Evolutionary conservation across 75 land plant genomes (phyloP), one percentile per base, ranked within the genome.

Genomic region (Ceratopteris richardii): DNA sequence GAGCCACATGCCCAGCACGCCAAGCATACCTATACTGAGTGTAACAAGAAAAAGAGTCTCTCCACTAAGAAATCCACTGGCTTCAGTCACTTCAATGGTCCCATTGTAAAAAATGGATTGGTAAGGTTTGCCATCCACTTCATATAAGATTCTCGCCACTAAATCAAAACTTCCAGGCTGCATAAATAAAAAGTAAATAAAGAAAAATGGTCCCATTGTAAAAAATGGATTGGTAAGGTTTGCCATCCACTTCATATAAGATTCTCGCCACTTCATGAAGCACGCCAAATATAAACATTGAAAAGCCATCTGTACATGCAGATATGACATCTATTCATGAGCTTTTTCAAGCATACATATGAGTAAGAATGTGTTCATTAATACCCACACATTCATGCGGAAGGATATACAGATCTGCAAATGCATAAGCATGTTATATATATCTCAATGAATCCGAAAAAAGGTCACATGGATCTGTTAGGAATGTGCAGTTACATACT

Each of bases 131-230:
- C 82, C 82, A 51, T 85, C 94, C 47, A 88, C 61, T 56, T 92
- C 94, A 68, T 92, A 92, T 13, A 82, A 31, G 50, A 92, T 70
- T 42, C 84, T 81, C 1, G 80, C 97, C 16, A 80, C 97, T 50
- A 92, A 82, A 65, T 78, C 86, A 73, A 82, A 88, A 29, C 78
- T 42, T 40, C 94, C 97, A 62, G 97, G 82, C 94, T 92, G 37
- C 37, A 33, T 33, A 9, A 33, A 33, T 9, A 83, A 54, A 63
- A 62, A 20, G 26, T 31, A 26, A 12, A 61, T 30, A n/a, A 44
- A 30, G n/a, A n/a, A n/a, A n/a, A 67, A 93, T 68, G 57, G 98
- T 93, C n/a, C 87, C 95, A 77, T 93, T 93, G 66, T 80, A 86
- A 68, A 93, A 93, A 37, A 87, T 83, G 53, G 31, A 80, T 44